Percentiles rank a stretch among this genome's conserved stretches.
phyloP scores from a whole-genome alignment of 345 rosid species.

The Arabidopsis suecica region DNA sequence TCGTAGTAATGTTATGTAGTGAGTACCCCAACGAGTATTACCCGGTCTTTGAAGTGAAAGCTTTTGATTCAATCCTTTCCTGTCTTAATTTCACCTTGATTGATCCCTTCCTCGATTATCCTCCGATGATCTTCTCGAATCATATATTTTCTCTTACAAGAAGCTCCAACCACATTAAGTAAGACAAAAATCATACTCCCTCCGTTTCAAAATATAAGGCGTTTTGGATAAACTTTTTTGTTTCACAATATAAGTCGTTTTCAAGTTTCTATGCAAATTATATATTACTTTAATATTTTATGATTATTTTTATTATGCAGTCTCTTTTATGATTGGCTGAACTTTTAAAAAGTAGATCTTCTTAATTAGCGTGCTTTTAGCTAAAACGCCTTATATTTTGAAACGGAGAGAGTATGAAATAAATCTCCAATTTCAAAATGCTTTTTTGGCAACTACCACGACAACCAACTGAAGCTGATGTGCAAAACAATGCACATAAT shows the following conservation, averaged over 20 bases:
- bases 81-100: not conserved
- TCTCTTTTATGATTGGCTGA: no score
- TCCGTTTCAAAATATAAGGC: no score
- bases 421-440: not conserved
- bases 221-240: no score
- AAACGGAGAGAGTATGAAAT: no score
- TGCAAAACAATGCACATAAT: not conserved
- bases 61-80: constrained; percentile 4
- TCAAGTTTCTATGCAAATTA: no score
- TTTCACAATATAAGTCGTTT: no score
- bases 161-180: not conserved
- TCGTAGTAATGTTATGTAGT: not conserved
- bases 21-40: constrained; percentile 12
- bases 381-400: no score
- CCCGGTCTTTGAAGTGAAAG: not conserved
- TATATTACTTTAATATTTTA: no score
- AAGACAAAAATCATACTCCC: not conserved
- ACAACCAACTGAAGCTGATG: not conserved
- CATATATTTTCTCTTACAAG: not conserved
- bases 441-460: not conserved
- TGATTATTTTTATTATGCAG: no score
- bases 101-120: not conserved
- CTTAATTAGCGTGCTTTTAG: no score
- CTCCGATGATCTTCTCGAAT: not conserved
- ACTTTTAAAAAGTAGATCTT: no score